Base-by-base conservation (phyloP, 345 rosid genomes). In the Bretschneidera sinensis region DNA sequence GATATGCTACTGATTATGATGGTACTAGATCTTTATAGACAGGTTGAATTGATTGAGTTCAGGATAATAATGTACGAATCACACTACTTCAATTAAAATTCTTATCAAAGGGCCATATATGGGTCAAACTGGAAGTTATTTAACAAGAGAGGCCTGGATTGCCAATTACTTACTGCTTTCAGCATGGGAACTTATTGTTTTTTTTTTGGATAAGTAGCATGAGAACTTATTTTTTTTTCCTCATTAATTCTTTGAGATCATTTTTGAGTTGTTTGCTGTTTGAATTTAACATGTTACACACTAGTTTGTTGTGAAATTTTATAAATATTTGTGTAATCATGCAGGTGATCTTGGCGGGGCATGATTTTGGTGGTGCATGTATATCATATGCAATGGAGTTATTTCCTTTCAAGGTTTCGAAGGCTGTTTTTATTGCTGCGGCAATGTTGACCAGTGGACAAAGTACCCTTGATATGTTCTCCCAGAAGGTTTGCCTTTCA, bases 301-400 rank as follows among this genome's bases (percentile, higher is more conserved):
- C 16, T 14, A 39, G 45, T 39, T 39, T 39, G 33, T 8, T 28
- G 5, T 28, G 33, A 28, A 8, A 28, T 28, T 2, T 2, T 28
- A 28, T 28, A 28, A 2, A 28, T 19, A 2, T 17, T 43, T 51
- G 52, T 67, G 13, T 24, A 66, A 47, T 1, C 73, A 5, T 70
- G 80, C 74, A 94, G 99, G 96, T 86, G 60, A 81, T 90, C 59
- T 68, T 94, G 83, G 99, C 83, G 28, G 99, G 97, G 11, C 99
- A 94, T 66, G 97, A 94, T 81, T 83, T 94, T 78, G 99, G 99
- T 50, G 99, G 97, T 14, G 79, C 95, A 22, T 90, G 99, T 61
- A 67, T 88, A 70, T 86, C 96, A 15, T 84, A 88, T 64, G 95
- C 81, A 13, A 86, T 91, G 96, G 99, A 94, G 79, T 64, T 85